Conservation (phyloP, 2,329 filamentous ascomycete genomes). For the Colletotrichum coccodes region DNA sequence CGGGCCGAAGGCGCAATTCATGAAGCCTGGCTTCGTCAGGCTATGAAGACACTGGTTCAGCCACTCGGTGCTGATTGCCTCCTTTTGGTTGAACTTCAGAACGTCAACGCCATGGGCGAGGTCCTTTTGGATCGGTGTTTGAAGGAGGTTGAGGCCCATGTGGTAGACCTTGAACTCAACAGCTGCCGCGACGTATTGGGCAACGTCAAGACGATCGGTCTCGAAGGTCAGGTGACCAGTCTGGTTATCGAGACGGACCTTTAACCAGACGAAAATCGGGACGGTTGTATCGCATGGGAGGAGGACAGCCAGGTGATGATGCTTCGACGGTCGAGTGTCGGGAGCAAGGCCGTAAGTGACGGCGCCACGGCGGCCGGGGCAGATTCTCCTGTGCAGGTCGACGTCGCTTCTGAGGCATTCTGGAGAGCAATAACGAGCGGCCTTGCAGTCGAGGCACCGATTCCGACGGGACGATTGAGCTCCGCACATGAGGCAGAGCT, state of each 20-base stretch:
- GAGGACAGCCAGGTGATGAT: fast-evolving
- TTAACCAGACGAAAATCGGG: background rate
- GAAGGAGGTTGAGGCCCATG: background rate
- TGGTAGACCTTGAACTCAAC: background rate
- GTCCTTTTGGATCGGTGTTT: background rate
- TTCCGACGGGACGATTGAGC: background rate
- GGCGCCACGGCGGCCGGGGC: background rate
- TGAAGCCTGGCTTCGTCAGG: background rate
- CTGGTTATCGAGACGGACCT: background rate
- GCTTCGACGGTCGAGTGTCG: fast-evolving
- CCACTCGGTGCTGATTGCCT: background rate
- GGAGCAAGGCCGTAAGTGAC: background rate
- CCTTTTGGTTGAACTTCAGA: background rate
- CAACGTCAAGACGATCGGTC: background rate
- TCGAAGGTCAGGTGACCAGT: background rate
- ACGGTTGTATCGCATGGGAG: fast-evolving
- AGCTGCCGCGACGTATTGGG: background rate
- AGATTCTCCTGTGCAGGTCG: background rate
- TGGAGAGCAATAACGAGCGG: background rate
- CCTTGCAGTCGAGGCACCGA: background rate
- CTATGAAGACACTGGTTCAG: background rate
- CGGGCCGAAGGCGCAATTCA: background rate
- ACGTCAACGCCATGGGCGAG: background rate
- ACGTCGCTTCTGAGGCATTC: background rate
- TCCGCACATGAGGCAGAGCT: background rate